phyloP scores from a whole-genome alignment of 225 moss, liverwort and hornwort genomes.

The Thuidium tamariscinum region DNA sequence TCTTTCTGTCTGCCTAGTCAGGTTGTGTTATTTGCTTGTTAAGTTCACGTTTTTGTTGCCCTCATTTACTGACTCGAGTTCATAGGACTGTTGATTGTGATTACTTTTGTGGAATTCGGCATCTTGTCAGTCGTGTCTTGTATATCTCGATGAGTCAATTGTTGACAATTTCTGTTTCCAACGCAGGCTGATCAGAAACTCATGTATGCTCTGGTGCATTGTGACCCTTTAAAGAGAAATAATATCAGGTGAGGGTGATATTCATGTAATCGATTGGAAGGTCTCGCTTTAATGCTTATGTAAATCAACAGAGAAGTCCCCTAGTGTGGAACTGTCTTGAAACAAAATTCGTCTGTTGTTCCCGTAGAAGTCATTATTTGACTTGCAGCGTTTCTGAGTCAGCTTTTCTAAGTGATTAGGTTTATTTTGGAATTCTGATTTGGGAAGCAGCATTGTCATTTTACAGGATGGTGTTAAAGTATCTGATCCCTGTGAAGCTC shows the following conservation, averaged over 20 bases:
- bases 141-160: neutral
- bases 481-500: constrained; percentile 85
- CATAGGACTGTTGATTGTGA: neutral
- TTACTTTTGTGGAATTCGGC: neutral
- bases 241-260: constrained; percentile 58
- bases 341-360: neutral
- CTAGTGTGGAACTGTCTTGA: neutral
- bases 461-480: constrained; percentile 90
- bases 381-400: neutral
- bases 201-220: constrained; percentile 82
- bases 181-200: constrained; percentile 88
- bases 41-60: neutral
- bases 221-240: constrained; percentile 49
- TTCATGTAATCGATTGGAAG: neutral
- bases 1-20: neutral
- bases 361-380: neutral
- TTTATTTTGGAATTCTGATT: neutral
- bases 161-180: neutral
- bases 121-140: neutral
- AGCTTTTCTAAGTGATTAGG: neutral
- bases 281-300: neutral
- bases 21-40: neutral
- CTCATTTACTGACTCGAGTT: neutral
- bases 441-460: neutral
- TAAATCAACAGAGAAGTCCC: neutral